These are phyloP conservation scores for Globisporangium megalacanthum DNA, from an alignment of 352 stramenopile species.

Conservation along the genomic window DNA sequence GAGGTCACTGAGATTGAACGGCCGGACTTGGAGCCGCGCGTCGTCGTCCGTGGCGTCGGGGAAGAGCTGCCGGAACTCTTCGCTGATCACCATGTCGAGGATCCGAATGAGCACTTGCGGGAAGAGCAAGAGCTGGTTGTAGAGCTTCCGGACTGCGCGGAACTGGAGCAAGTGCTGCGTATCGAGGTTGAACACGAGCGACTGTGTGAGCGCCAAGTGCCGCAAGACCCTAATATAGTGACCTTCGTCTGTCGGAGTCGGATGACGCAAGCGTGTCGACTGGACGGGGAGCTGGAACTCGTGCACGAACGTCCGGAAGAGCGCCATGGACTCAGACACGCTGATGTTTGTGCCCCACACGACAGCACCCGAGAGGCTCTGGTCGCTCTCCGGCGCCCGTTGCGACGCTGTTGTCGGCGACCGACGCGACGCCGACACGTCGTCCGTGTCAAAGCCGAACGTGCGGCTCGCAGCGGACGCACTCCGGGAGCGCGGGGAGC, in stretches of 20 bases:
- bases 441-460: conserved; percentile 4
- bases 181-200: conserved; percentile 89
- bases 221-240: conserved; percentile 79
- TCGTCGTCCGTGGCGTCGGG: conserved; percentile 44
- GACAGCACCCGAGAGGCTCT: conserved; percentile 73
- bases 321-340: conserved; percentile 87
- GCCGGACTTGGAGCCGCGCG: conserved; percentile 91
- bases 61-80: conserved; percentile 81
- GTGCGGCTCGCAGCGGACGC: conserved; percentile 6
- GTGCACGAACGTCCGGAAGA: conserved; percentile 88
- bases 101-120: conserved; percentile 94
- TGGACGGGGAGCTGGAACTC: conserved; percentile 50
- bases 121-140: conserved; percentile 96
- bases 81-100: conserved; percentile 94
- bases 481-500: conserved; percentile 32
- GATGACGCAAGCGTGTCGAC: too few species aligned
- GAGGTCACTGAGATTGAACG: conserved; percentile 94
- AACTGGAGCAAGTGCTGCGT: conserved; percentile 88
- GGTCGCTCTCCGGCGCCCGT: conserved; percentile 23
- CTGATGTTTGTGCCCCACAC: conserved; percentile 95
- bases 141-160: conserved; percentile 81
- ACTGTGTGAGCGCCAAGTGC: conserved; percentile 76
- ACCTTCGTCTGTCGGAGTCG: conserved; percentile 23
- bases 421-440: conserved; percentile 34
- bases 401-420: conserved; percentile 14